A percentile compares a stretch with the other conserved stretches of the same genome.
Conservation (phyloP, 1,284 basidiomycete species). For the Malassezia sympodialis region DNA sequence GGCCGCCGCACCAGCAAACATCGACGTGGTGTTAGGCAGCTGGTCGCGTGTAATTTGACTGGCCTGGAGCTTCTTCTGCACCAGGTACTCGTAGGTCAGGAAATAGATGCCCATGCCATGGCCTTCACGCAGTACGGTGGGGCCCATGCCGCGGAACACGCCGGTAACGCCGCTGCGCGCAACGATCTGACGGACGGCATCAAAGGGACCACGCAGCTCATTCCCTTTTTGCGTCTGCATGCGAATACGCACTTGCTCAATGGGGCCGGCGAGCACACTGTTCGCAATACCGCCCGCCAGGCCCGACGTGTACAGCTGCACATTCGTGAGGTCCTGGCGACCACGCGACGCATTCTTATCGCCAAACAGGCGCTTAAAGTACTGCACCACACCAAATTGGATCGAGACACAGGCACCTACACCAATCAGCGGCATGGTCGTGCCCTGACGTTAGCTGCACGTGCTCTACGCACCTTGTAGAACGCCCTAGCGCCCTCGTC, state of each 20-base stretch:
- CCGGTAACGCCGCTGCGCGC: conserved; percentile 59
- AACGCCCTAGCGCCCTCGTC: conserved; percentile 88
- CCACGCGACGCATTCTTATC: conserved; percentile 23
- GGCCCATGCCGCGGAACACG: conserved; percentile 82
- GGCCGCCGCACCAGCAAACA: conserved; percentile 37
- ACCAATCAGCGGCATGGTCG: conserved; percentile 79
- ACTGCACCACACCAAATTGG: conserved; percentile 87
- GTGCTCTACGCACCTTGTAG: conserved; percentile 65
- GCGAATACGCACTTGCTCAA: conserved; percentile 96
- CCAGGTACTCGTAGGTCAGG: conserved; percentile 80
- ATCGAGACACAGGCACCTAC: conserved; percentile 93
- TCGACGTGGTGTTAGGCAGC: conserved; percentile 28
- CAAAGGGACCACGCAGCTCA: conserved; percentile 49
- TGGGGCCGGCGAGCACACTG: conserved; percentile 81
- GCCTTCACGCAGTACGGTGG: conserved; percentile 77
- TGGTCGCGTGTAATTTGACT: conserved; percentile 20
- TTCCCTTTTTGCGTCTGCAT: conserved; percentile 40
- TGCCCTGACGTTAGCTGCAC: conserved; percentile 57
- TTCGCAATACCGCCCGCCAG: conserved; percentile 80
- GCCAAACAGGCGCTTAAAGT: conserved; percentile 72
- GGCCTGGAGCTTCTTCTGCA: conserved; percentile 63
- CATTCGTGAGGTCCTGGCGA: conserved; percentile 52
- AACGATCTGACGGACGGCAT: conserved; percentile 21
- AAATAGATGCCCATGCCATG: conserved; percentile 54
- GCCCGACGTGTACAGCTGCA: conserved; percentile 68